Percentiles rank a stretch among this genome's conserved stretches.
Evolutionary conservation across 2,329 filamentous ascomycete species (phyloP).

Genomic region (Penicillium brasilianum): DNA sequence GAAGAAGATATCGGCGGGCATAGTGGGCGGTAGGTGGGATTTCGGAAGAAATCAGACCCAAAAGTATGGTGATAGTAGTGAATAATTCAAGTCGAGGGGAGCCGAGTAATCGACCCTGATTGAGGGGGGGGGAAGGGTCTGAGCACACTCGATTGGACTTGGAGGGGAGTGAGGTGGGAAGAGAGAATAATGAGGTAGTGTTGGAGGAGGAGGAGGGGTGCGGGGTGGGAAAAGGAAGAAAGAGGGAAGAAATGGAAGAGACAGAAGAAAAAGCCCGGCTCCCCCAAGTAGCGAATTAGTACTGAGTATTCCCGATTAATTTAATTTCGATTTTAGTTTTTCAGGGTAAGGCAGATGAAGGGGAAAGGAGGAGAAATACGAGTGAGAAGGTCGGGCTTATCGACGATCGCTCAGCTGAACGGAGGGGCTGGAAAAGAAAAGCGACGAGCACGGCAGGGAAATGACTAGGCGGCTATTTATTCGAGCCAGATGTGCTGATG

Average conservation of each 20-base stretch:
- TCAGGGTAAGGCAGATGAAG: not conserved
- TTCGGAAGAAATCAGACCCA: constrained; percentile 33
- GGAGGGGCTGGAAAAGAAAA: constrained; percentile 13
- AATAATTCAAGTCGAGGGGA: not conserved
- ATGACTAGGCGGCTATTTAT: constrained; percentile 10
- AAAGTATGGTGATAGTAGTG: constrained; percentile 13
- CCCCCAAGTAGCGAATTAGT: not conserved
- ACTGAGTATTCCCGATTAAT: not conserved
- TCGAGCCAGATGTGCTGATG: not conserved
- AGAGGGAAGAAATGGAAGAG: constrained; percentile 14
- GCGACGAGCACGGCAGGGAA: not conserved
- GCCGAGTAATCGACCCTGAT: constrained; percentile 7
- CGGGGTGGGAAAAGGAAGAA: constrained; percentile 10
- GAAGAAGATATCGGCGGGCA: constrained; percentile 19
- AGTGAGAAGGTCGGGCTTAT: constrained; percentile 2
- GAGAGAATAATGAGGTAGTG: not conserved
- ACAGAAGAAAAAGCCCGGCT: not conserved
- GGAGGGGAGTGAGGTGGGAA: too few species aligned
- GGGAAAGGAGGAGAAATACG: constrained; percentile 16
- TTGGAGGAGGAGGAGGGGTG: not conserved
- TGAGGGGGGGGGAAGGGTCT: not conserved
- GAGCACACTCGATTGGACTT: constrained; percentile 6
- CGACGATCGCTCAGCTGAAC: constrained; percentile 17
- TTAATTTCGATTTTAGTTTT: not conserved
- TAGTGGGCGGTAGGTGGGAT: constrained; percentile 32